Percentiles rank a stretch among this genome's conserved stretches.
Conservation (phyloP, 192 early-diverging fungal species). For the Podila epigama region DNA sequence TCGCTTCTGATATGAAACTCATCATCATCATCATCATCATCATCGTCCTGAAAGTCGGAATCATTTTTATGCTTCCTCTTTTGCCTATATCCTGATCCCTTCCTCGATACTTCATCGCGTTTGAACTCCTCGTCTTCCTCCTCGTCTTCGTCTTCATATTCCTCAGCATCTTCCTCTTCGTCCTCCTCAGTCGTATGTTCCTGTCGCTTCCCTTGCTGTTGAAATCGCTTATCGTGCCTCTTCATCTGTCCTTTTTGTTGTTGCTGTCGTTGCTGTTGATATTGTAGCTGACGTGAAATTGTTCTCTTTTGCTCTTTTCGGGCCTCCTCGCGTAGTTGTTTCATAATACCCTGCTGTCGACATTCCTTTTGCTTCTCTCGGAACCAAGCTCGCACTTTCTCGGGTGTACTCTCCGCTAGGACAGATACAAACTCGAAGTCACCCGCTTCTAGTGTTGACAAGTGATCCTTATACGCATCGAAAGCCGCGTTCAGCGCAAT, state of each 20-base stretch:
- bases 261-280: not conserved
- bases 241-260: not conserved
- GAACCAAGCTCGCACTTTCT: not conserved
- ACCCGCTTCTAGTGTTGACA: not conserved
- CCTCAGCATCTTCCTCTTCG: too few relatives aligned
- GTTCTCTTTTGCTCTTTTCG: not conserved
- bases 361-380: not conserved
- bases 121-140: too few relatives aligned
- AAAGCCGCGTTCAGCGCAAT: not conserved
- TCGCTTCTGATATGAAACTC: too few relatives aligned
- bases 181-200: not conserved
- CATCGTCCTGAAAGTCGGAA: too few relatives aligned
- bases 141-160: too few relatives aligned
- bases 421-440: constrained; percentile 12
- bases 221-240: not conserved
- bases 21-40: too few relatives aligned
- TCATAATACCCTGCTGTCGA: not conserved
- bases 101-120: too few relatives aligned
- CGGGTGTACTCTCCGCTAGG: not conserved
- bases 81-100: too few relatives aligned
- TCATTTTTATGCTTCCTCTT: too few relatives aligned
- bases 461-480: not conserved
- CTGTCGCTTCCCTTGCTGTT: not conserved
- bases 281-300: too few relatives aligned
- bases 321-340: not conserved